A percentile compares a stretch with the other conserved stretches of the same genome.
These are phyloP conservation scores for Blastobotrys terrestris DNA, from an alignment of 805 yeast species.

Conservation along the genomic window DNA sequence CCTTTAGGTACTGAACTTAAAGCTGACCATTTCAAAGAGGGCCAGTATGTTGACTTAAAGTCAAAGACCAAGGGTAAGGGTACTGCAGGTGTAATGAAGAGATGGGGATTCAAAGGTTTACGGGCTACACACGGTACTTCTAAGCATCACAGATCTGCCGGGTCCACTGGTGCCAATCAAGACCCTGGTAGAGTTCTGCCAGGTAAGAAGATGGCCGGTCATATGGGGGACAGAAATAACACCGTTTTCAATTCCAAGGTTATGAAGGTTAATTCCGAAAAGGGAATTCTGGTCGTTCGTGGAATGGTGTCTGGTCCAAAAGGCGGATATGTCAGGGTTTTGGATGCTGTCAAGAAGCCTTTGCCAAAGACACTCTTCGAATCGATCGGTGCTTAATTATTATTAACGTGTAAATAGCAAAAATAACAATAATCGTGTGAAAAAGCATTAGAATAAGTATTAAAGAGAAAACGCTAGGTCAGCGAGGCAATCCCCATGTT, in stretches of 20 bases:
- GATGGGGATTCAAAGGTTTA: constrained; percentile 84
- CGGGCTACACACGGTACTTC: constrained; percentile 96
- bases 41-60: constrained; percentile 77
- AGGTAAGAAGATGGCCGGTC: constrained; percentile 98
- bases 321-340: constrained; percentile 64
- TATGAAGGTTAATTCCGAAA: constrained; percentile 71
- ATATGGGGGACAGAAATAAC: constrained; percentile 74
- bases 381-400: too few species aligned
- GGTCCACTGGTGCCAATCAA: constrained; percentile 94
- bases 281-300: constrained; percentile 75
- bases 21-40: constrained; percentile 79
- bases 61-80: constrained; percentile 91
- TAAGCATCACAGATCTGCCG: constrained; percentile 87
- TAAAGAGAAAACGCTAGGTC: too few species aligned
- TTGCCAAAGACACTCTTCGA: constrained; percentile 11
- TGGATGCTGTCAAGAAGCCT: constrained; percentile 59
- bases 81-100: constrained; percentile 96
- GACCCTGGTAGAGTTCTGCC: constrained; percentile 95
- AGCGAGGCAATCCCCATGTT: too few species aligned
- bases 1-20: constrained; percentile 71
- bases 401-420: background rate
- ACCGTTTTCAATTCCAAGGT: constrained; percentile 75
- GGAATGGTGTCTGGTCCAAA: constrained; percentile 91
- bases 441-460: too few species aligned
- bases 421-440: too few species aligned